Evolutionary conservation across 306 rosid genomes (phyloP).

Genomic region (Quercus dentata): DNA sequence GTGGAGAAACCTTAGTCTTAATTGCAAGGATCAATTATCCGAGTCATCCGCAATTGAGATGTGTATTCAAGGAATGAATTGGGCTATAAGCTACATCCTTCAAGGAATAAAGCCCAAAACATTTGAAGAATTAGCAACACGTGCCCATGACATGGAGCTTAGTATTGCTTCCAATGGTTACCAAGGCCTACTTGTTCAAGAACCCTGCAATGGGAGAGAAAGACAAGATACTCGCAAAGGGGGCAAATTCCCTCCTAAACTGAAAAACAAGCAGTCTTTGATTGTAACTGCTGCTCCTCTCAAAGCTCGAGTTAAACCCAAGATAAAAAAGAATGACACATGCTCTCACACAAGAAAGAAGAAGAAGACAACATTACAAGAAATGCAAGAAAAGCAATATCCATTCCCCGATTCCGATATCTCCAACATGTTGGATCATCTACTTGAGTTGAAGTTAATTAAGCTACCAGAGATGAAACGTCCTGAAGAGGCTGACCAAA

Average conservation of each 20-base stretch:
- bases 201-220: too few species aligned
- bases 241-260: too few species aligned
- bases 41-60: background rate
- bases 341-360: too few species aligned
- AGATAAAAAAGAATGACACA: background rate
- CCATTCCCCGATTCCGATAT: background rate
- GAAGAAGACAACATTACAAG: background rate
- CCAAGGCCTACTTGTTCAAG: too few species aligned
- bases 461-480: background rate
- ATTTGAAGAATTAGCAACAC: background rate
- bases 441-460: background rate
- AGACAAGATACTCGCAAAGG: too few species aligned
- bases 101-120: background rate
- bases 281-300: background rate
- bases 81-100: background rate
- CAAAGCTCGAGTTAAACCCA: background rate
- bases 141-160: background rate
- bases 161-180: background rate
- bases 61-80: background rate
- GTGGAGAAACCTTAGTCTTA: background rate
- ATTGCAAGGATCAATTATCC: background rate
- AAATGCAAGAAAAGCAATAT: background rate
- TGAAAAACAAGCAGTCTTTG: background rate
- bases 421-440: background rate
- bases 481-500: background rate